Evolutionary conservation across 768 basidiomycete genomes (phyloP), one percentile per base, ranked within the genome.

Genomic region (Pholiota microspora): DNA sequence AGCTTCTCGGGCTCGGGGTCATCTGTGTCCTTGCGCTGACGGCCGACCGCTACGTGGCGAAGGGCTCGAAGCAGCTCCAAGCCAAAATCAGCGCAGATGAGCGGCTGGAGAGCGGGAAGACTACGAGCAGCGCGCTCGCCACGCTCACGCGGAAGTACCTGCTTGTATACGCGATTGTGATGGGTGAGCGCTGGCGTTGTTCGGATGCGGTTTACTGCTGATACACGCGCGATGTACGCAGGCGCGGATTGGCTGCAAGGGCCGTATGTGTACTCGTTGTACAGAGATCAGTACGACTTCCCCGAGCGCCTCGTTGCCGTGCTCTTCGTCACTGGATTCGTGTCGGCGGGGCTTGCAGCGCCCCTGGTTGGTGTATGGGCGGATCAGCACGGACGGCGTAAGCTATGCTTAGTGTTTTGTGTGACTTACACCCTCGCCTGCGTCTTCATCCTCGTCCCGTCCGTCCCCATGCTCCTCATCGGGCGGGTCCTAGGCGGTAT

Each of bases 211-310:
- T 3, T 8, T 10, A 28, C 0, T 48, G 15, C 48, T 50, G 31
- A 48, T 27, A 16, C 1, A 36, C 16, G 18, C 12, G 40, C 21
- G 3, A 10, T 9, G 24, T 42, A 3, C 48, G 32, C 60, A 88
- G 87, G 82, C 54, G 85, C 87, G 34, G 87, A 90, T 67, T 89
- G 88, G 87, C 73, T 90, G 12, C 87, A 90, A 67, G 89, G 89
- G 0, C 89, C 89, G 13, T 90, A 90, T 61, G 75, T 90, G 0
- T 91, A 89, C 61, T 86, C 87, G 13, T 70, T 90, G 0, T 91
- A 89, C 65, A 74, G 76, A 44, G 85, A 88, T 38, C 85, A 89
- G 62, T 87, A 88, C 57, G 68, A 62, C 8, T 82, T 84, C 62
- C 71, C 85, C 0, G 86, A 88, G 64, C 70, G 83, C 29, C 66